phyloP scores from a whole-genome alignment of 1,139 yeast genomes.

The Blastobotrys apis region DNA sequence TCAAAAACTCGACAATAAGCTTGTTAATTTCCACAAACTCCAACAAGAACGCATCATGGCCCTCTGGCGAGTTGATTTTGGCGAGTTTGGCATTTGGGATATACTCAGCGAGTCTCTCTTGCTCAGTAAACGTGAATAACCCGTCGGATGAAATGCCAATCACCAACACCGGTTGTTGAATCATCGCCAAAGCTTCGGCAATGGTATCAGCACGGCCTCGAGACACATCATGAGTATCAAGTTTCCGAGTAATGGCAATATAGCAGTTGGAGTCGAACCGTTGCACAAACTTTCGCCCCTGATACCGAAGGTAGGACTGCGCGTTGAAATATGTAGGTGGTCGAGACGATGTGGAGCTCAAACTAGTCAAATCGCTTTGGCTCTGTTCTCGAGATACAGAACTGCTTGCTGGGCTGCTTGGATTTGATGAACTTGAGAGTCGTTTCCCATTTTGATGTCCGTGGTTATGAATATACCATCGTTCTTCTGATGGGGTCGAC shows the following conservation, averaged over 20 bases:
- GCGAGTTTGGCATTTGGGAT: slow-evolving; percentile 67
- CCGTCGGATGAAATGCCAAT: slow-evolving; percentile 94
- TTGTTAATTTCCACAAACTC: slow-evolving; percentile 82
- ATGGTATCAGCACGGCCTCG: slow-evolving; percentile 61
- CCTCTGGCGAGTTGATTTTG: slow-evolving; percentile 87
- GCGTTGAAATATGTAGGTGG: slow-evolving; percentile 93
- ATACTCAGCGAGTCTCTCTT: slow-evolving; percentile 70
- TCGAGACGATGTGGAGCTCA: slow-evolving; percentile 26
- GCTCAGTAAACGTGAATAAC: slow-evolving; percentile 86
- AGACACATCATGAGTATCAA: slow-evolving; percentile 92
- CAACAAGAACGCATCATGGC: slow-evolving; percentile 92
- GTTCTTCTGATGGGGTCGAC: slow-evolving; percentile 44
- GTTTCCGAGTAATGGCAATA: slow-evolving; percentile 84
- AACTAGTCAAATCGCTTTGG: slow-evolving; percentile 10
- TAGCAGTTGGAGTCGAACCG: slow-evolving; percentile 97
- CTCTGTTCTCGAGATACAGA: slow-evolving; percentile 10
- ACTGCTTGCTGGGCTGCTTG: slow-evolving; percentile 13
- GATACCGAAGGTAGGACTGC: slow-evolving; percentile 88
- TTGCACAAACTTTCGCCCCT: slow-evolving; percentile 81
- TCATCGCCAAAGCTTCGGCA: slow-evolving; percentile 50
- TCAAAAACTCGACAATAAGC: slow-evolving; percentile 63
- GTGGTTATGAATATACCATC: slow-evolving; percentile 64
- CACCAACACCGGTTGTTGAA: slow-evolving; percentile 71
- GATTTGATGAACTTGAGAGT: slow-evolving; percentile 22
- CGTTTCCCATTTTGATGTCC: slow-evolving; percentile 43